These are phyloP conservation scores for Trichoderma sp. DNA, from an alignment of 2,329 filamentous ascomycete genomes.

Conservation along the genomic window DNA sequence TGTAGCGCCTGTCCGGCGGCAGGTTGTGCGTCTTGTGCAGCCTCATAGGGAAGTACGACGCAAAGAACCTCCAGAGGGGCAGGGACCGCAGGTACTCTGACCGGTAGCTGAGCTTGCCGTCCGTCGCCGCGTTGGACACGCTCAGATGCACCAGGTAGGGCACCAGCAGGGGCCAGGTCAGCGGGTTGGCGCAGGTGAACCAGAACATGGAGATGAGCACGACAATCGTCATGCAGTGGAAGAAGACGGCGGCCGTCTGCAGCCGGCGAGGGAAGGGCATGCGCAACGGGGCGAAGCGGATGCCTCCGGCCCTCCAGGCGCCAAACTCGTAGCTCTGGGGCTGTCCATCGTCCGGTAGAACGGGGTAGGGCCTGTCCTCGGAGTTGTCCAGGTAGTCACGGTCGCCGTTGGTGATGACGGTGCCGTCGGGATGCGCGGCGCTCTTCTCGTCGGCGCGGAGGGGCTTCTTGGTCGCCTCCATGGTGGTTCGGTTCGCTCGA, in stretches of 20 bases:
- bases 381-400: not conserved
- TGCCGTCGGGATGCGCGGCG: not conserved
- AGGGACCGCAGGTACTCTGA: slow-evolving; percentile 73
- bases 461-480: slow-evolving; percentile 7
- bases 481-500: not conserved
- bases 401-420: slow-evolving; percentile 26
- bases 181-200: slow-evolving; percentile 83
- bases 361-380: slow-evolving; percentile 34
- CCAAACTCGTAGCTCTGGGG: slow-evolving; percentile 35
- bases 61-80: slow-evolving; percentile 84
- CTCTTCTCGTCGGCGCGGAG: not conserved
- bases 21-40: slow-evolving; percentile 84
- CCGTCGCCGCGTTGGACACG: slow-evolving; percentile 74
- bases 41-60: slow-evolving; percentile 85
- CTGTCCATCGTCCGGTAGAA: slow-evolving; percentile 33
- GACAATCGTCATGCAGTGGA: slow-evolving; percentile 73
- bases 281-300: slow-evolving; percentile 82
- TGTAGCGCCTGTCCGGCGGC: slow-evolving; percentile 83
- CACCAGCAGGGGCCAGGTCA: slow-evolving; percentile 80
- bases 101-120: slow-evolving; percentile 74
- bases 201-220: slow-evolving; percentile 79
- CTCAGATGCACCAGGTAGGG: slow-evolving; percentile 83
- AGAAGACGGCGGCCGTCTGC: slow-evolving; percentile 76
- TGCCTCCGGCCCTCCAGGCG: slow-evolving; percentile 52
- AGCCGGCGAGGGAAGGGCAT: slow-evolving; percentile 71